phyloP scores from a whole-genome alignment of 208 protist genomes.

The Lotmaria passim region DNA sequence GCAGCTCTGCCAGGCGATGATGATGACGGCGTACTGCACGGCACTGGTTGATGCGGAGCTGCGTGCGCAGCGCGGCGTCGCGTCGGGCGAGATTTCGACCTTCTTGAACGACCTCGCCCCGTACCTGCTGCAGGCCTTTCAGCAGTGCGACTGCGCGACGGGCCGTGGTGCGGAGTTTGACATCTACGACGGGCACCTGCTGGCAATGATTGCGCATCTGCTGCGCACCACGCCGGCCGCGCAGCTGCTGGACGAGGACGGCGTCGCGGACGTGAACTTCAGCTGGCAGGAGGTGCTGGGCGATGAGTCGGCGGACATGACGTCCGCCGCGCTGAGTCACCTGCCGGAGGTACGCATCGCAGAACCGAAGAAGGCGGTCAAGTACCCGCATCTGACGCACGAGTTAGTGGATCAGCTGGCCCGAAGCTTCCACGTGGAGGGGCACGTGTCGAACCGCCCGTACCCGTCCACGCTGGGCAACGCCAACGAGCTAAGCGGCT shows the following conservation, averaged over 20 bases:
- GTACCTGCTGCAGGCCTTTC: constrained; percentile 56
- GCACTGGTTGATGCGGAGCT: constrained; percentile 42
- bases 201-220: constrained; percentile 58
- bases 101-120: constrained; percentile 73
- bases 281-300: constrained; percentile 52
- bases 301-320: constrained; percentile 35
- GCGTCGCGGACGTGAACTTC: constrained; percentile 48
- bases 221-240: constrained; percentile 38
- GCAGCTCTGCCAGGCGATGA: constrained; percentile 68
- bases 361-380: constrained; percentile 33
- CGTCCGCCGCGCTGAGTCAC: constrained; percentile 36
- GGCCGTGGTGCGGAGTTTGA: constrained; percentile 77
- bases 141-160: constrained; percentile 42
- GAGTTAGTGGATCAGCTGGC: constrained; percentile 85
- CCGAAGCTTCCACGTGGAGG: constrained; percentile 49
- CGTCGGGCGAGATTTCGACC: constrained; percentile 34
- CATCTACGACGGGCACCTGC: constrained; percentile 77
- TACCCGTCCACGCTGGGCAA: constrained; percentile 68
- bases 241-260: constrained; percentile 73
- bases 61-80: constrained; percentile 61
- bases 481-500: constrained; percentile 78
- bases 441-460: constrained; percentile 45
- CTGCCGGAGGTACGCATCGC: constrained; percentile 53
- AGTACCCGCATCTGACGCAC: constrained; percentile 70
- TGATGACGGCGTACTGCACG: constrained; percentile 68